Conservation (phyloP, 768 basidiomycete species). For the Lentinus tigrinus region DNA sequence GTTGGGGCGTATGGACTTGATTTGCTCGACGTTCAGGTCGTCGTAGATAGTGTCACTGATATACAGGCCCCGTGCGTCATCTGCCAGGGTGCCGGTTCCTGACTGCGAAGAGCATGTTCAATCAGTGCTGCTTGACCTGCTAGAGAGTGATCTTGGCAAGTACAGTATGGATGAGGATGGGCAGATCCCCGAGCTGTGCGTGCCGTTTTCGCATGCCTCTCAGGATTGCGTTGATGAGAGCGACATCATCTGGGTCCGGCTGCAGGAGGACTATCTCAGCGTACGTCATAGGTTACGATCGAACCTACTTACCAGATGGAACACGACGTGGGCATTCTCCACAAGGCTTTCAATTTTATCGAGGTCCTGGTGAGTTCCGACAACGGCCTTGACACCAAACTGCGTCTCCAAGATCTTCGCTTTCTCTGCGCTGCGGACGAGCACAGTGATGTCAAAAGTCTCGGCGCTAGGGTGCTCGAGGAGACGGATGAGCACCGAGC, state of each 20-base stretch:
- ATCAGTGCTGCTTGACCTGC: too few species aligned
- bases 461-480: constrained; percentile 34
- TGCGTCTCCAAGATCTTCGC: constrained; percentile 6
- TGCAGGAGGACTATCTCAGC: constrained; percentile 8
- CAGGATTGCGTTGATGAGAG: constrained; percentile 45
- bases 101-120: constrained; percentile 2
- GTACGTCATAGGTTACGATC: too few species aligned
- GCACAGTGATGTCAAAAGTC: constrained; percentile 2
- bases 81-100: constrained; percentile 40
- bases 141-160: too few species aligned
- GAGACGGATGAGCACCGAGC: constrained; percentile 48
- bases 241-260: constrained; percentile 48
- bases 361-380: constrained; percentile 32
- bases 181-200: constrained; percentile 38
- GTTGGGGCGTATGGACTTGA: constrained; percentile 45
- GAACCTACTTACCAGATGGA: constrained; percentile 13
- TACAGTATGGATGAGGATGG: constrained; percentile 64
- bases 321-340: constrained; percentile 41
- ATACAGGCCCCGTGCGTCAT: constrained; percentile 44
- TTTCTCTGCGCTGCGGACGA: constrained; percentile 7
- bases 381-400: constrained; percentile 22
- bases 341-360: constrained; percentile 38
- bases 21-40: constrained; percentile 44
- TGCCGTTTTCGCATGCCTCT: constrained; percentile 49
- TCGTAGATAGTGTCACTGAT: constrained; percentile 43